Evolutionary conservation across 768 basidiomycete species (phyloP), one percentile per base, ranked within the genome.

Genomic region (Leucosporidium creatinivorum): DNA sequence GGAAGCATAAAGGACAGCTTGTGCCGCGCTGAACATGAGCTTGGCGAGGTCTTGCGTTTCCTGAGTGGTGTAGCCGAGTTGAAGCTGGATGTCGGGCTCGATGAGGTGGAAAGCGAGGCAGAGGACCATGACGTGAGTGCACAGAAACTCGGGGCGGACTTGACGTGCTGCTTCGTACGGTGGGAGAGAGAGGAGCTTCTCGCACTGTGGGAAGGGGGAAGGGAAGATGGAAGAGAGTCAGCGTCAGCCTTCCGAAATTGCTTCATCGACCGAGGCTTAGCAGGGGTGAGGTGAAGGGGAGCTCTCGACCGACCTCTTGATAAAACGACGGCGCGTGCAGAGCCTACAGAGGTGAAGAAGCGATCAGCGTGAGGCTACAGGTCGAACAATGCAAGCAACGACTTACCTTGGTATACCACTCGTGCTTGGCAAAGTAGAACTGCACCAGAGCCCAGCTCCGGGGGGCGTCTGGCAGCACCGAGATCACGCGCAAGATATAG

Each of bases 51-150:
- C 30, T 18, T 49, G 30, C 12, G 58, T 50, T 49, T 65, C 28
- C 17, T 60, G 58, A 15, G 44, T 30, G 9, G 49, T 60, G 31
- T 60, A 31, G 17, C 63, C 63, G 31, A 69, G 60, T 19, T 52
- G n/a, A 28, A 23, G 25, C 10, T 39, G 31, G 25, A 51, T 58
- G 26, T 44, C 26, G 31, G 48, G 25, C 21, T 52, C 57, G 15
- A 65, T 31, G 30, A 60, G 56, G 50, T 69, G 68, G 23, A 60
- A 44, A n/a, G 63, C 58, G 49, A 69, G 19, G 58, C 68, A 69
- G 21, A 69, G 68, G 7, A 65, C 63, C 57, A 65, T 61, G 28
- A 69, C 52, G 49, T 69, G 58, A 44, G n/a, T 25, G 9, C 63
- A 55, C n/a, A 69, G 31, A 25, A 64, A 65, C 30, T 30, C 39